Conservation (phyloP, 2,329 filamentous ascomycete species). For the Sporothrix pseudoabietina region DNA sequence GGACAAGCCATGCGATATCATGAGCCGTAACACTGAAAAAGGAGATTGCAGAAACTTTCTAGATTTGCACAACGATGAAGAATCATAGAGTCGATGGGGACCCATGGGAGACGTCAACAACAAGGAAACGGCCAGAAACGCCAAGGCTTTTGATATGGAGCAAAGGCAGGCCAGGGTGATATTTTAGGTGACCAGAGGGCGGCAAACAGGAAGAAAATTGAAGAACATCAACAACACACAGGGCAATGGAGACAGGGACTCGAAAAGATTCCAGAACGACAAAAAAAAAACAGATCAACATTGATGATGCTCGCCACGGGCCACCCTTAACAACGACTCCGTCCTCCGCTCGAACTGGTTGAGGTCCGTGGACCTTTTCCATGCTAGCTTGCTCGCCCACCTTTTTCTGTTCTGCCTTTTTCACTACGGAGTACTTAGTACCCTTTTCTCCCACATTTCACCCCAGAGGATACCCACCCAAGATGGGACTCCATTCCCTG, state of each 20-base stretch:
- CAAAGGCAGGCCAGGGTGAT: background rate
- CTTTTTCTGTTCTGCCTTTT: background rate
- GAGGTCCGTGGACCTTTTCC: background rate
- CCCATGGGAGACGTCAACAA: background rate
- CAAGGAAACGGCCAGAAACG: background rate
- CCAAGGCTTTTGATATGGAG: slow-evolving; percentile 1
- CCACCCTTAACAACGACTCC: background rate
- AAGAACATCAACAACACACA: background rate
- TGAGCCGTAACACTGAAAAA: background rate
- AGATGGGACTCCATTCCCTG: background rate
- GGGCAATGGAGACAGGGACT: background rate
- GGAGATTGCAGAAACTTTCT: background rate
- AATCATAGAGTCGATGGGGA: background rate
- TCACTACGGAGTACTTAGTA: background rate
- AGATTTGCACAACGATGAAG: background rate
- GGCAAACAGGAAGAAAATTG: background rate
- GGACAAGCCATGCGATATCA: background rate
- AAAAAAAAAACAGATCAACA: background rate
- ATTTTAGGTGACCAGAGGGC: background rate
- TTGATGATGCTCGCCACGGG: background rate
- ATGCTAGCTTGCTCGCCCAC: background rate
- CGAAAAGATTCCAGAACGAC: background rate
- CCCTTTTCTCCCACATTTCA: background rate
- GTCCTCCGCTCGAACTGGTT: background rate
- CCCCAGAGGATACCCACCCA: slow-evolving; percentile 8